Conservation (phyloP, 805 yeast genomes). For the Saturnispora halmiae region DNA sequence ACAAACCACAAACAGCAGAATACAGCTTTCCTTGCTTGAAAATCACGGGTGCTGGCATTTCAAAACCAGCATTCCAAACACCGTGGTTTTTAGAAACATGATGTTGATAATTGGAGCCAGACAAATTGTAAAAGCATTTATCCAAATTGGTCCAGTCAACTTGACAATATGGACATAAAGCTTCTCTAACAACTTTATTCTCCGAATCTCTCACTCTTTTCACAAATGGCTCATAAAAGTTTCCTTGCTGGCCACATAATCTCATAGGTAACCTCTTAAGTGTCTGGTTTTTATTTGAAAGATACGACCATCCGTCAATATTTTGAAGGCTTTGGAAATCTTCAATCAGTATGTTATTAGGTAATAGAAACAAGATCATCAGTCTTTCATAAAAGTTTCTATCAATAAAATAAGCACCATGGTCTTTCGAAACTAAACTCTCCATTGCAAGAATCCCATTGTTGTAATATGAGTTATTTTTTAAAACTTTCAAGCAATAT, state of each 20-base stretch:
- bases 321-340: conserved; percentile 1
- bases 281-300: conserved; percentile 2
- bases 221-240: conserved; percentile 17
- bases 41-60: conserved; percentile 22
- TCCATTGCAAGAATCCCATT: neutral
- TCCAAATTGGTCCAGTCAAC: conserved; percentile 3
- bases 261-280: conserved; percentile 8
- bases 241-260: conserved; percentile 5
- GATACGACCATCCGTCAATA: conserved; percentile 9
- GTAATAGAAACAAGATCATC: neutral
- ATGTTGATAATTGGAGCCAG: conserved; percentile 24
- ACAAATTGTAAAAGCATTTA: conserved; percentile 18
- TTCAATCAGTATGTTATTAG: conserved; percentile 4
- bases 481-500: neutral
- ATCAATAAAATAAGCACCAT: neutral
- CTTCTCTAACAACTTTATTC: conserved; percentile 19
- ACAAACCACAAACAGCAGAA: neutral
- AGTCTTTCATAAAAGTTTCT: neutral
- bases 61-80: conserved; percentile 25
- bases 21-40: neutral
- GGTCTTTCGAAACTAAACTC: neutral
- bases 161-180: conserved; percentile 28
- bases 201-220: conserved; percentile 15
- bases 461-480: neutral
- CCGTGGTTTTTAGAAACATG: conserved; percentile 29